These are phyloP conservation scores for Xylaria intraflava DNA, from an alignment of 495 filamentous ascomycete genomes.

Conservation along the genomic window DNA sequence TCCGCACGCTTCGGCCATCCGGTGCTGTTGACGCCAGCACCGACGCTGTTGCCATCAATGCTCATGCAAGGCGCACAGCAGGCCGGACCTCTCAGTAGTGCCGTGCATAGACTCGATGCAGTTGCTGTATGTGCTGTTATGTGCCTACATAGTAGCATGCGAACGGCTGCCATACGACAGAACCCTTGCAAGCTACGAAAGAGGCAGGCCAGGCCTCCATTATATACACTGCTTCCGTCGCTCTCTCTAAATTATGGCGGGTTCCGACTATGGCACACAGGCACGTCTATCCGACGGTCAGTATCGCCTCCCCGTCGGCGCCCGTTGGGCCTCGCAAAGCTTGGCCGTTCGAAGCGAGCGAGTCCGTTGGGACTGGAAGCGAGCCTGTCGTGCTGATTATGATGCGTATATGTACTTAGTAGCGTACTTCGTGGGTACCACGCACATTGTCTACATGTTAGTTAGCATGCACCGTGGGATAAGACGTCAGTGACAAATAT, in stretches of 20 bases:
- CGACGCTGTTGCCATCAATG: too few species aligned
- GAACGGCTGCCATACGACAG: too few species aligned
- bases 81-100: too few species aligned
- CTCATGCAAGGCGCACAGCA: too few species aligned
- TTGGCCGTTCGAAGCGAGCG: constrained; percentile 1
- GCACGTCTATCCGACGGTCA: constrained; percentile 14
- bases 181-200: neutral
- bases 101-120: too few species aligned
- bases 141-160: too few species aligned
- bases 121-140: too few species aligned
- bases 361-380: neutral
- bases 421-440: neutral
- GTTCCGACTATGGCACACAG: constrained; percentile 6
- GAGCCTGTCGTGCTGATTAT: neutral
- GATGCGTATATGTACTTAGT: neutral
- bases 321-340: constrained; percentile 3
- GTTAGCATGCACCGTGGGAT: neutral
- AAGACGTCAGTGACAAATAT: neutral
- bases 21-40: too few species aligned
- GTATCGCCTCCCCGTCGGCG: constrained; percentile 1
- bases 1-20: too few species aligned
- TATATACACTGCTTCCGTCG: neutral
- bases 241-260: constrained; percentile 3
- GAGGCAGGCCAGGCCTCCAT: neutral
- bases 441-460: neutral